Base-by-base conservation (phyloP, 139 green algal species). In the Chlorella sp. region DNA sequence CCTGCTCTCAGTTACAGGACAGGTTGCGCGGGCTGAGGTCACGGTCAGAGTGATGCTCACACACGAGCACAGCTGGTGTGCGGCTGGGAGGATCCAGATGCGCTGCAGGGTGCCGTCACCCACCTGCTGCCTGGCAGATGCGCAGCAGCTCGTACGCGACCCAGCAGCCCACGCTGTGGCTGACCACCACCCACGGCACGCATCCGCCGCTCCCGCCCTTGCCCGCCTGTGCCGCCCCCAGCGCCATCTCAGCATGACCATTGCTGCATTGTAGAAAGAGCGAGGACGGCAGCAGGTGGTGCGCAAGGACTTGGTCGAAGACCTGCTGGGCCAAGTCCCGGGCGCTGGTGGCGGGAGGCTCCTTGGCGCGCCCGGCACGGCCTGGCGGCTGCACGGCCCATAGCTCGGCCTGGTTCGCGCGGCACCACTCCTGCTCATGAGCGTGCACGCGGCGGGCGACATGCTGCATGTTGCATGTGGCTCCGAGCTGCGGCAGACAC, bases 141-240 rank as follows among this genome's bases (percentile, higher is more conserved):
- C 5, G 29, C 51, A 97, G 74, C 23, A 96, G 83, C 74, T 96
- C 91, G 31, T 86, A 96, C 1, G 82, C 86, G 2, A 87, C 73
- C 92, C 93, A 97, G 23, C 80, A 87, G 3, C 93, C 93, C 72
- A 96, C 84, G 77, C 86, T 94, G 55, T 88, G 83, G 22, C 67
- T 80, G 10, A 88, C 42, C 10, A 88, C 0, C 1, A 72, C 75
- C n/a, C 80, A 88, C 1, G 74, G 72, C 50, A 77, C 68, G 2
- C 35, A 17, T 34, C 10, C 10, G 35, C 36, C 62, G 36, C 6
- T 62, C 67, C 67, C 31, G 67, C 67, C 35, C 30, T 17, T 33
- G 5, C 62, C 5, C 34, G 10, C 24, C 34, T 61, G 32, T 63
- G 5, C 5, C 23, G 6, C 33, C 10, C 27, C 23, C 22, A 49